A percentile compares a stretch with the other conserved stretches of the same genome.
Conservation (phyloP, 176 grass and related monocot genomes). For the Bolboschoenus planiculmis region DNA sequence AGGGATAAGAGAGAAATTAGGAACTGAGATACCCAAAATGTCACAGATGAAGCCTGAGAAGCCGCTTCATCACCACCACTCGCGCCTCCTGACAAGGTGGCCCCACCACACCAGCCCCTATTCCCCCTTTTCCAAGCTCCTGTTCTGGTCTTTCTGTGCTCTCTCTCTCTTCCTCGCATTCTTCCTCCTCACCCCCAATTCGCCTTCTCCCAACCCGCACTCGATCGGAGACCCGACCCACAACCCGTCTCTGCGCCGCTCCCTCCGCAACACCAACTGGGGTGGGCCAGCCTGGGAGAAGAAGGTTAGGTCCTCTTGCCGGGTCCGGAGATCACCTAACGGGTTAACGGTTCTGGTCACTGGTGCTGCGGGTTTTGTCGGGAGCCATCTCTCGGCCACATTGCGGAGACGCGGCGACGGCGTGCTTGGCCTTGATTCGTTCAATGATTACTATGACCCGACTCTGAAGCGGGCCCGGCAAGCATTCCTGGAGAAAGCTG, state of each 20-base stretch:
- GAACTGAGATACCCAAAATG: slow-evolving; percentile 15
- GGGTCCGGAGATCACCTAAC: slow-evolving; percentile 32
- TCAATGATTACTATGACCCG: slow-evolving; percentile 84
- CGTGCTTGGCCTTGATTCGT: slow-evolving; percentile 73
- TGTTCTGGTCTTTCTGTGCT: slow-evolving; percentile 73
- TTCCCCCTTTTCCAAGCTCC: slow-evolving; percentile 52
- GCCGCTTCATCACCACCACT: slow-evolving; percentile 75
- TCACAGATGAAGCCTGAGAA: slow-evolving; percentile 51
- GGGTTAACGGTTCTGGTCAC: slow-evolving; percentile 66
- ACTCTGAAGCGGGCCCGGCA: slow-evolving; percentile 64
- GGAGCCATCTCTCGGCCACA: slow-evolving; percentile 63
- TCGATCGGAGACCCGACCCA: slow-evolving; percentile 26
- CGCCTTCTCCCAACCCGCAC: slow-evolving; percentile 22
- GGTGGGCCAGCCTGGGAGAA: slow-evolving; percentile 81
- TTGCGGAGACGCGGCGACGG: slow-evolving; percentile 65
- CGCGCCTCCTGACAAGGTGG: slow-evolving; percentile 53
- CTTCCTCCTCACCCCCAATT: slow-evolving; percentile 54
- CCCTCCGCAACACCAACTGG: slow-evolving; percentile 29
- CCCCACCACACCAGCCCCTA: slow-evolving; percentile 41
- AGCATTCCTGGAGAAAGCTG: slow-evolving; percentile 48
- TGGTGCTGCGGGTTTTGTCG: slow-evolving; percentile 66
- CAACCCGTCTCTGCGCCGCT: slow-evolving; percentile 52
- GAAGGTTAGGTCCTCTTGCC: slow-evolving; percentile 60
- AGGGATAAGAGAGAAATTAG: not conserved
- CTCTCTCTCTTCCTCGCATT: slow-evolving; percentile 71